These are phyloP conservation scores for Oryza nivara DNA, from an alignment of 176 grass and related monocot species.

Conservation along the genomic window DNA sequence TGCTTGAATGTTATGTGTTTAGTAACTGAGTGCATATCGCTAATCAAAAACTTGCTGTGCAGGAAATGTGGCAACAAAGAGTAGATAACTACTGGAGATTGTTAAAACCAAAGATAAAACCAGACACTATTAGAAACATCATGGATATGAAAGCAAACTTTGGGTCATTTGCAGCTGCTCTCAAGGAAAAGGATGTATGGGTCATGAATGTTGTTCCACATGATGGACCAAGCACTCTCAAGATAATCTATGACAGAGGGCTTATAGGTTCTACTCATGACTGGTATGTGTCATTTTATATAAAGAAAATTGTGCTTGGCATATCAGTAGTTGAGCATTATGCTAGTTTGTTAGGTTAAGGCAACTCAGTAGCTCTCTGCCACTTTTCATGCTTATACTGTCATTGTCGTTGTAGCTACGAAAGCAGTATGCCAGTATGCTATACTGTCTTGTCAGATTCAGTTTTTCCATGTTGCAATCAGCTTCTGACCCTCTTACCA, in stretches of 20 bases:
- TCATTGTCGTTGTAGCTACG: background rate
- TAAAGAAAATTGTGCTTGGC: constrained; percentile 19
- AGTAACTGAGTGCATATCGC: constrained; percentile 17
- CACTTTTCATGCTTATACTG: background rate
- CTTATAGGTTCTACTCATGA: constrained; percentile 83
- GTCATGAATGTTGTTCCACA: constrained; percentile 92
- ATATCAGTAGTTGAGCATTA: background rate
- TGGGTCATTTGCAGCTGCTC: constrained; percentile 93
- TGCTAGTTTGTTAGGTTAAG: background rate
- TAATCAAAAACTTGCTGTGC: constrained; percentile 40
- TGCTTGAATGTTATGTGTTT: constrained; percentile 17
- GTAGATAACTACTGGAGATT: constrained; percentile 91
- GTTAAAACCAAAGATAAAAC: constrained; percentile 68
- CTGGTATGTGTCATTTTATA: constrained; percentile 63
- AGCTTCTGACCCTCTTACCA: constrained; percentile 5
- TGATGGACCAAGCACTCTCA: constrained; percentile 92
- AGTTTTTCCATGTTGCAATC: constrained; percentile 29
- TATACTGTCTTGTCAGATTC: constrained; percentile 31
- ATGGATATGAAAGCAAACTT: constrained; percentile 99
- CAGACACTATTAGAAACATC: constrained; percentile 81
- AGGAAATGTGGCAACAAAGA: constrained; percentile 96
- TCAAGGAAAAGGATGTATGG: constrained; percentile 92
- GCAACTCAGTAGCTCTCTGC: background rate
- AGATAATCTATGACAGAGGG: constrained; percentile 93
- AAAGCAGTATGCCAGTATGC: background rate